Base-by-base conservation (phyloP, 164 flowering plant genomes). In the Dillenia suffruticosa region DNA sequence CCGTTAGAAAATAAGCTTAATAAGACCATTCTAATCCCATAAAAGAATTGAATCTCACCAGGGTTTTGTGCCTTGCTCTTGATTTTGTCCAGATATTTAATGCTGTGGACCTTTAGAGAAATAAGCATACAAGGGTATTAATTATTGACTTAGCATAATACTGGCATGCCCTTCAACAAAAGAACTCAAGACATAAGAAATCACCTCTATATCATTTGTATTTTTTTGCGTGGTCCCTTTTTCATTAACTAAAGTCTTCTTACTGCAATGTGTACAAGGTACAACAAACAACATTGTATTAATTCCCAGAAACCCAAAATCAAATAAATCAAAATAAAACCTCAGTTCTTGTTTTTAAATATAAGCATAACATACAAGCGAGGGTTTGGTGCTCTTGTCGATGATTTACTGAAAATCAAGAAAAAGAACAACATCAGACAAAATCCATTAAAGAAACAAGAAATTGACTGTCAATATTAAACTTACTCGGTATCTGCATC, bases 21-120 rank as follows among this genome's bases (percentile, higher is more conserved):
- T 5, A 19, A 46, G 2, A 46, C 15, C 49, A 26, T 57, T 24
- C 17, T 32, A 17, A 44, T 57, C 2, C 17, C 3, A 3, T 0
- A 2, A 10, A 46, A n/a, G 49, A 17, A 24, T 67, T 40, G 17
- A 46, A 17, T 14, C 81, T 69, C 73, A 83, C 90, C 78, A 49
- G 81, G 63, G 56, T 22, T 67, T n/a, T 48, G 67, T 51, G 1
- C 13, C 51, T 74, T 77, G 70, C 61, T 66, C 63, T 67, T 83
- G 49, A 49, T 53, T 44, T 70, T 73, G 68, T 66, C 77, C 63
- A 59, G 56, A 63, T 61, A 64, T 57, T 74, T 67, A 49, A 58
- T 40, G 65, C 15, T 64, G 11, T 52, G 32, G 5, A 26, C 78
- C 87, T 85, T 69, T 16, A 72, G 48, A 57, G 61, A 44, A 49